Base-by-base conservation (phyloP, 345 rosid genomes). In the Pugionium cornutum region DNA sequence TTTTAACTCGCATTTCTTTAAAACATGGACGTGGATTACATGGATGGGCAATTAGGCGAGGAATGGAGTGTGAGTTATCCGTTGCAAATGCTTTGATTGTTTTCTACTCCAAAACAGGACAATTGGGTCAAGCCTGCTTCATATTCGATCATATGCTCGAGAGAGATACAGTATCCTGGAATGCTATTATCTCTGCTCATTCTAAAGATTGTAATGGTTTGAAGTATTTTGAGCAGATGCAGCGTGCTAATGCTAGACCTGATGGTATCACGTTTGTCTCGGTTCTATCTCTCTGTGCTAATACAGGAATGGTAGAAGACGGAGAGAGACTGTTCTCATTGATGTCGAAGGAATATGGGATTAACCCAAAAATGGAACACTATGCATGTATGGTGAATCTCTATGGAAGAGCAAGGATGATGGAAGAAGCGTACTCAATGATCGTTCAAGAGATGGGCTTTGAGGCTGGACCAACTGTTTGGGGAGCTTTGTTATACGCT, bases 401-500 rank as follows among this genome's bases (percentile, higher is more conserved):
- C 32, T 87, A 87, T 36, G 95, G 92, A 31, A 81, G 88, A 70
- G 86, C 84, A 41, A 96, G 92, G 37, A 62, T 82, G 79, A 47
- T 89, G 10, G 53, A 68, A 2, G 77, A 89, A 75, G 96, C 98
- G 7, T 84, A 83, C 70, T 65, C 73, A 10, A 60, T 84, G 58
- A 75, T 92, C 42, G 77, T 61, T 7, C 79, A 84, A 55, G 66
- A 75, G 64, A 81, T 92, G 89, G 87, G 60, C 61, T 64, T 75
- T 55, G 86, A 87, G 53, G 92, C 96, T 4, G 92, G 96, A 36
- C 84, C 92, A 37, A 81, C 90, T 7, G 91, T 81, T 48, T 89
- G 98, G 96, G 95, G 96, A 69, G 96, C 96, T 7, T 74, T 92
- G 76, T 66, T 87, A 36, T 83, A 89, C 78, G 86, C 84, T 43